phyloP scores from a whole-genome alignment of 805 yeast species.

The Wickerhamomyces alni region DNA sequence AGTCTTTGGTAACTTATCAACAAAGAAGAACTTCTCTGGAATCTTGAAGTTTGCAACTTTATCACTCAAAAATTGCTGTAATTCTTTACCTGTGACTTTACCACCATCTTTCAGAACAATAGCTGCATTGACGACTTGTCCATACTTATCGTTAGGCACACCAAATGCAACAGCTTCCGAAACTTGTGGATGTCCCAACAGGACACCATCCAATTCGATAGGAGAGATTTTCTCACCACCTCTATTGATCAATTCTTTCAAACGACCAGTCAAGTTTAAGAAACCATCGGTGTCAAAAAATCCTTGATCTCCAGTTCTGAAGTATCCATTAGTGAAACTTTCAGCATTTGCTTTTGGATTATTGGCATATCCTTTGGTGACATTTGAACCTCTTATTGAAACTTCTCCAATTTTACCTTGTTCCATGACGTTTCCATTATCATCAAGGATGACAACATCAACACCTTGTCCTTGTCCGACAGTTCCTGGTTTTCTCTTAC shows the following conservation, averaged over 20 bases:
- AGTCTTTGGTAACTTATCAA: constrained; percentile 62
- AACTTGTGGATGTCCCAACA: constrained; percentile 57
- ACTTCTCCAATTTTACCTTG: constrained; percentile 64
- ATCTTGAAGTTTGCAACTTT: constrained; percentile 54
- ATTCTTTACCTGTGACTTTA: constrained; percentile 33
- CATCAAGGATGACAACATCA: constrained; percentile 51
- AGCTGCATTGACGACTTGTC: constrained; percentile 68
- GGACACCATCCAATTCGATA: constrained; percentile 56
- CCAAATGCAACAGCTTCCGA: constrained; percentile 69
- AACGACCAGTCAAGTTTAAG: constrained; percentile 58
- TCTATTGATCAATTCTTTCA: constrained; percentile 68
- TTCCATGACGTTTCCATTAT: constrained; percentile 37
- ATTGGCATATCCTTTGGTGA: constrained; percentile 66
- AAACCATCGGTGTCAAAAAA: constrained; percentile 52
- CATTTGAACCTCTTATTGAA: constrained; percentile 59
- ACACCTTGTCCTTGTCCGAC: constrained; percentile 73
- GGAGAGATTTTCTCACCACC: constrained; percentile 80
- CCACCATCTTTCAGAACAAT: constrained; percentile 45
- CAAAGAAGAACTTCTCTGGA: constrained; percentile 52
- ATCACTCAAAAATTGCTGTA: constrained; percentile 37
- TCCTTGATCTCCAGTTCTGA: constrained; percentile 81
- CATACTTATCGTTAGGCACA: constrained; percentile 60
- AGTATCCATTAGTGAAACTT: constrained; percentile 53
- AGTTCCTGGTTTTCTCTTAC: constrained; percentile 60
- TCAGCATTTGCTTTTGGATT: constrained; percentile 67